These are phyloP conservation scores for Amanita molliuscula DNA, from an alignment of 768 basidiomycete genomes.

Conservation along the genomic window DNA sequence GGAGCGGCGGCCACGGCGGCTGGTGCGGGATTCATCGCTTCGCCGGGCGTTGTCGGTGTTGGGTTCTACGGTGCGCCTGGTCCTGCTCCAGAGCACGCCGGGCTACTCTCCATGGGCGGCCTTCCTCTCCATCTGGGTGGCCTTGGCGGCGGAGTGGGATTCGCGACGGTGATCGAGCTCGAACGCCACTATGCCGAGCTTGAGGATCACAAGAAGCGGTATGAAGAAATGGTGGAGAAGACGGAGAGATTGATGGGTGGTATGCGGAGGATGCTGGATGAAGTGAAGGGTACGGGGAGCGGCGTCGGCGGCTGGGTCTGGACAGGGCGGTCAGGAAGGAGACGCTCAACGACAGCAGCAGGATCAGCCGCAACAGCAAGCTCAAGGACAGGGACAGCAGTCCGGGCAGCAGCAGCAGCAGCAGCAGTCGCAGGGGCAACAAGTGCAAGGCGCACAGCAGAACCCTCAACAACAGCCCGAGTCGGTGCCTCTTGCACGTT, in stretches of 20 bases:
- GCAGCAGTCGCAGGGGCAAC: background rate
- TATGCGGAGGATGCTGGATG: conserved; percentile 66
- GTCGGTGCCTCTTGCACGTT: conserved; percentile 7
- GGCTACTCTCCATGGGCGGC: conserved; percentile 21
- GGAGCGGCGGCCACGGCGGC: conserved; percentile 11
- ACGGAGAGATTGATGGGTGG: conserved; percentile 68
- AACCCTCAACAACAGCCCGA: conserved; percentile 1
- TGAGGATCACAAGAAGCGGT: conserved; percentile 45
- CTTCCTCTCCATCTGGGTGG: conserved; percentile 25
- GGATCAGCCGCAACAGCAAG: background rate
- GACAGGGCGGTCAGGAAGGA: conserved; percentile 2
- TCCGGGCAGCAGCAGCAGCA: background rate
- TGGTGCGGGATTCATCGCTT: conserved; percentile 29
- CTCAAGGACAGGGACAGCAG: background rate
- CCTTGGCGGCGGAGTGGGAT: conserved; percentile 14
- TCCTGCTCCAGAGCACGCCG: conserved; percentile 9
- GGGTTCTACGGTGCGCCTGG: conserved; percentile 10
- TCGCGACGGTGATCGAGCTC: conserved; percentile 47
- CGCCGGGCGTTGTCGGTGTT: conserved; percentile 18
- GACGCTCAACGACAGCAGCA: conserved; percentile 12
- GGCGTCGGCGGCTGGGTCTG: conserved; percentile 7
- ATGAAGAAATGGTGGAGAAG: conserved; percentile 67
- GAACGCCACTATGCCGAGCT: conserved; percentile 65
- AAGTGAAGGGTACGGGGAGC: conserved; percentile 41
- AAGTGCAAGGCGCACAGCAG: background rate